Conservation (phyloP, 2,329 filamentous ascomycete genomes). For the Claviceps quebecensis region DNA sequence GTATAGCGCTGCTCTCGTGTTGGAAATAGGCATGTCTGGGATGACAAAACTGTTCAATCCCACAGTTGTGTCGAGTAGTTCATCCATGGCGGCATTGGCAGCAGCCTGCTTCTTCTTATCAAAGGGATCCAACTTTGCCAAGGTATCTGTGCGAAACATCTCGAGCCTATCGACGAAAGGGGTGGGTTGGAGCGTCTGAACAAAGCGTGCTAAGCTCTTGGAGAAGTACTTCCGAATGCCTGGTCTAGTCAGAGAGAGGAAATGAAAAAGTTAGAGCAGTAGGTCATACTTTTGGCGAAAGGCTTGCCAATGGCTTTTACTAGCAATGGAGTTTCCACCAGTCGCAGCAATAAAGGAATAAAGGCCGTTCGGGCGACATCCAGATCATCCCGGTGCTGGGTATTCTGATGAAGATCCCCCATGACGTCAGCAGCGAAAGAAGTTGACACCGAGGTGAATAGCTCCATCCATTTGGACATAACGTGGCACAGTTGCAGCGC, state of each 20-base stretch:
- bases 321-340: constrained; percentile 46
- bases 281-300: constrained; percentile 34
- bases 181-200: constrained; percentile 42
- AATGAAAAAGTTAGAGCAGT: not conserved
- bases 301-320: constrained; percentile 38
- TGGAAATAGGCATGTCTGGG: constrained; percentile 54
- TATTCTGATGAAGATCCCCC: constrained; percentile 27
- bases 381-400: constrained; percentile 40
- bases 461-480: constrained; percentile 43
- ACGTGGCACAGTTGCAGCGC: constrained; percentile 35
- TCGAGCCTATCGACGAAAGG: constrained; percentile 42
- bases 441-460: constrained; percentile 38
- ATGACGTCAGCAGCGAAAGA: constrained; percentile 35
- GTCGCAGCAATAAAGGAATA: constrained; percentile 45
- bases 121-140: constrained; percentile 39
- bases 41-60: constrained; percentile 40
- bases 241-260: constrained; percentile 12
- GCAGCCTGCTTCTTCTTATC: constrained; percentile 37
- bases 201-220: constrained; percentile 36
- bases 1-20: constrained; percentile 71
- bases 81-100: constrained; percentile 36
- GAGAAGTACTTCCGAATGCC: constrained; percentile 35
- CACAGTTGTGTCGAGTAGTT: constrained; percentile 42
- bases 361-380: constrained; percentile 48
- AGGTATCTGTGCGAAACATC: constrained; percentile 41